These are phyloP conservation scores for Schizopora paradoxa DNA, from an alignment of 1,284 basidiomycete species.

Conservation along the genomic window DNA sequence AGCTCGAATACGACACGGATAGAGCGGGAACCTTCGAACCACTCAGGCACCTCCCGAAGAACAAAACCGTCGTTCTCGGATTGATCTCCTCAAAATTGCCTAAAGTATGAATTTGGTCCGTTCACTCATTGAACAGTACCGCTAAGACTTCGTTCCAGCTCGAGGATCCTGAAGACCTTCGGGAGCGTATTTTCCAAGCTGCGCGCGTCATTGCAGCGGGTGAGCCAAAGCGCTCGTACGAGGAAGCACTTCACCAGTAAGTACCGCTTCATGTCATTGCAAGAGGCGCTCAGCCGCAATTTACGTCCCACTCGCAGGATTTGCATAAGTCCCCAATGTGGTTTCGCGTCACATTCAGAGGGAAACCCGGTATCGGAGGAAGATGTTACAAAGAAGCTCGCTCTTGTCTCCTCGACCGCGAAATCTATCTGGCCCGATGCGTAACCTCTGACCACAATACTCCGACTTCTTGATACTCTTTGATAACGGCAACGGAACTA, in stretches of 20 bases:
- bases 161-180: constrained; percentile 56
- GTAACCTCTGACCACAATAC: no score
- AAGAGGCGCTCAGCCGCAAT: neutral
- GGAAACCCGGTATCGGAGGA: constrained; percentile 27
- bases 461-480: no score
- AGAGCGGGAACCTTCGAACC: constrained; percentile 70
- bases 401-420: constrained; percentile 25
- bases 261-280: constrained; percentile 20
- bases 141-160: constrained; percentile 32
- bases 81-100: constrained; percentile 70
- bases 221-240: constrained; percentile 44
- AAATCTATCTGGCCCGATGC: constrained; percentile 20
- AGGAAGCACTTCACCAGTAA: constrained; percentile 56
- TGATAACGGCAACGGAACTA: no score
- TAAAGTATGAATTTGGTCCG: constrained; percentile 30
- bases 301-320: constrained; percentile 16
- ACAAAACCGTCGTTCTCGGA: constrained; percentile 70
- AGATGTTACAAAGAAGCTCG: constrained; percentile 26
- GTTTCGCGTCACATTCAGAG: constrained; percentile 30
- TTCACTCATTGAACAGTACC: neutral
- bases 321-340: constrained; percentile 33
- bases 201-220: constrained; percentile 53
- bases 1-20: constrained; percentile 76
- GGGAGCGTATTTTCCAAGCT: constrained; percentile 57
- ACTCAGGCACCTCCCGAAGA: constrained; percentile 55